Percentiles rank a stretch among this genome's conserved stretches.
Evolutionary conservation across 352 stramenopile genomes (phyloP).

Genomic region (Phytophthora citrophthora): DNA sequence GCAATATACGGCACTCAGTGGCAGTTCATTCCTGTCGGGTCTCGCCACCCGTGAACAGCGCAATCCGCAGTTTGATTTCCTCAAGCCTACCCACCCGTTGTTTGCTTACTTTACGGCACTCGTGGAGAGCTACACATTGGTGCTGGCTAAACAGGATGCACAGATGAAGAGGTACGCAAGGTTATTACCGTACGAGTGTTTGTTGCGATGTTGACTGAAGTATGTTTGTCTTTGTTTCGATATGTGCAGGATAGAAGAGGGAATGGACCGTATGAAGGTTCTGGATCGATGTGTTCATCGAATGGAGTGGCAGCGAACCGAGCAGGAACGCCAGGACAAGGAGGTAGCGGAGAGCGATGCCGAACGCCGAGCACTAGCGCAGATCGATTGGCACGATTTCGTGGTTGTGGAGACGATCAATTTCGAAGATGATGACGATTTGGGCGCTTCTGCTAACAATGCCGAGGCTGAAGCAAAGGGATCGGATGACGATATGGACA

Average conservation of each 20-base stretch:
- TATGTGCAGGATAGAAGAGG: constrained; percentile 58
- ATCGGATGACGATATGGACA: constrained; percentile 91
- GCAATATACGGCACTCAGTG: constrained; percentile 97
- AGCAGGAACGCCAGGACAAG: constrained; percentile 75
- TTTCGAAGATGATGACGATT: constrained; percentile 92
- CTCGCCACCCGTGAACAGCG: constrained; percentile 95
- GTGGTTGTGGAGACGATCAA: constrained; percentile 99
- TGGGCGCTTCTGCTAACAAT: constrained; percentile 34
- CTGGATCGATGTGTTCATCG: constrained; percentile 87
- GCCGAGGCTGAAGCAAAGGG: constrained; percentile 40
- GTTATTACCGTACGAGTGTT: neutral
- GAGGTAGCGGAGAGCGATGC: constrained; percentile 80
- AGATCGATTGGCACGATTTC: constrained; percentile 99
- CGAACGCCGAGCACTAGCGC: constrained; percentile 69
- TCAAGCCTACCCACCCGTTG: constrained; percentile 96
- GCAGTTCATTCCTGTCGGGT: constrained; percentile 94
- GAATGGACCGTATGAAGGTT: constrained; percentile 85
- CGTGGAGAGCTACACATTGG: constrained; percentile 96
- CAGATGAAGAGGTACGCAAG: constrained; percentile 66
- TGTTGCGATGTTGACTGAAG: constrained; percentile 3
- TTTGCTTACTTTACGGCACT: constrained; percentile 99
- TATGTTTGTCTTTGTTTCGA: constrained; percentile 9
- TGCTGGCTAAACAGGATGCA: constrained; percentile 76
- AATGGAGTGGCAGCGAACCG: constrained; percentile 79
- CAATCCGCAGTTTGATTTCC: constrained; percentile 98